Evolutionary conservation across 1,284 basidiomycete genomes (phyloP).

Genomic region (Cutaneotrichosporon spelunceum): DNA sequence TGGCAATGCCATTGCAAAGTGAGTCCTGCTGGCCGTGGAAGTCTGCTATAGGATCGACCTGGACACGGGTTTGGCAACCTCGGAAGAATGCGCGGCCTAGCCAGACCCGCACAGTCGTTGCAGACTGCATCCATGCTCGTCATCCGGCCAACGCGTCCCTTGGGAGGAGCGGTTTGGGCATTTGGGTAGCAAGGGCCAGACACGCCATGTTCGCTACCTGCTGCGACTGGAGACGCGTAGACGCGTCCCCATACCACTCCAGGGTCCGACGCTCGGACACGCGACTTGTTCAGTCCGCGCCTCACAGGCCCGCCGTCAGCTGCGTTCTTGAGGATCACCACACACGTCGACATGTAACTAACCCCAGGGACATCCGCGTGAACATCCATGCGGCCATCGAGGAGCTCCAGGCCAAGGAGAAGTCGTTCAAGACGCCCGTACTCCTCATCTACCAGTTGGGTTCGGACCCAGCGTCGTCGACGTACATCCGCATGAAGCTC

Average conservation of each 20-base stretch:
- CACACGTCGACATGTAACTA: not conserved
- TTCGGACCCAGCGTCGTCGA: slow-evolving; percentile 78
- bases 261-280: not conserved
- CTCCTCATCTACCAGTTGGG: slow-evolving; percentile 95
- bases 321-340: not conserved
- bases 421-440: slow-evolving; percentile 77
- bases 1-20: slow-evolving; percentile 86
- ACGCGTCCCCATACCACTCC: not conserved
- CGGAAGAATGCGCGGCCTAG: not conserved
- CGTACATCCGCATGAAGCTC: slow-evolving; percentile 96
- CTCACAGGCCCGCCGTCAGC: no score
- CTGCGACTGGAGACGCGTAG: not conserved
- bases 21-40: slow-evolving; percentile 31
- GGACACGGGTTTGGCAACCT: not conserved
- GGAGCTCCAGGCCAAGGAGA: slow-evolving; percentile 59
- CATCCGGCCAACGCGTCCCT: not conserved
- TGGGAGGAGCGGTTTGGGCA: not conserved
- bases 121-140: not conserved
- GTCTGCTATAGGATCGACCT: no score
- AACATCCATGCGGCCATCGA: slow-evolving; percentile 66
- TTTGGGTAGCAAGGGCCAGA: not conserved
- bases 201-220: not conserved
- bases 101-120: not conserved
- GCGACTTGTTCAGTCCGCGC: not conserved
- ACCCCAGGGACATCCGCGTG: slow-evolving; percentile 69